Evolutionary conservation across 305 asterid genomes (phyloP), one percentile per base, ranked within the genome.

Genomic region (Fraxinus sp.): DNA sequence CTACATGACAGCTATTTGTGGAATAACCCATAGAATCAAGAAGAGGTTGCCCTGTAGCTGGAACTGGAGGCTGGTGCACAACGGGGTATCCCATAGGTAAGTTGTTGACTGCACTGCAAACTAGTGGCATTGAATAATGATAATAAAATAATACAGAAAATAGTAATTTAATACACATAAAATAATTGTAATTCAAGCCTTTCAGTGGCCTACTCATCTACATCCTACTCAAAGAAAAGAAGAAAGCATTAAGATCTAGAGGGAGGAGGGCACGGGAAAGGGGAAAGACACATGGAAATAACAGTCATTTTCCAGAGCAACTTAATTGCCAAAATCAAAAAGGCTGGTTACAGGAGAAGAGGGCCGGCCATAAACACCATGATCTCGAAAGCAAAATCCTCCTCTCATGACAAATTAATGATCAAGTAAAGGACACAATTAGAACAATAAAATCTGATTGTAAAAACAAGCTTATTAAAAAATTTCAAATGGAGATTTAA

Each of bases 11-110:
- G 84, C 90, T 77, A 39, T 95, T 79, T 64, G 89, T 79, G 73
- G 88, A 85, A 62, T 89, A 90, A 49, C 86, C 93, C 92, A 92
- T 88, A 1, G 92, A 85, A 85, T 92, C 91, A 32, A 92, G 77
- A 84, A 91, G 94, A 87, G 91, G 92, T 85, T 91, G 97, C 74
- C 92, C 92, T 55, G 92, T 74, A 66, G 88, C 88, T 4, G 92
- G 83, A 84, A 89, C 59, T 11, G 89, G 87, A 79, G 89, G 94
- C 75, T 88, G 98, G 36, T 87, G 98, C 41, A 91, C 79, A 70
- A 93, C 87, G 30, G 98, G 97, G 83, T 92, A 93, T 72, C 98
- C 98, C 90, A 92, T 84, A 30, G 97, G 97, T 79, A 93, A 88
- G 87, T 90, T 93, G 91, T 90, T 89, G 90, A 87, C 95, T 93